Evolutionary conservation across 768 basidiomycete genomes (phyloP).

Genomic region (Psilocybe subaeruginosa): DNA sequence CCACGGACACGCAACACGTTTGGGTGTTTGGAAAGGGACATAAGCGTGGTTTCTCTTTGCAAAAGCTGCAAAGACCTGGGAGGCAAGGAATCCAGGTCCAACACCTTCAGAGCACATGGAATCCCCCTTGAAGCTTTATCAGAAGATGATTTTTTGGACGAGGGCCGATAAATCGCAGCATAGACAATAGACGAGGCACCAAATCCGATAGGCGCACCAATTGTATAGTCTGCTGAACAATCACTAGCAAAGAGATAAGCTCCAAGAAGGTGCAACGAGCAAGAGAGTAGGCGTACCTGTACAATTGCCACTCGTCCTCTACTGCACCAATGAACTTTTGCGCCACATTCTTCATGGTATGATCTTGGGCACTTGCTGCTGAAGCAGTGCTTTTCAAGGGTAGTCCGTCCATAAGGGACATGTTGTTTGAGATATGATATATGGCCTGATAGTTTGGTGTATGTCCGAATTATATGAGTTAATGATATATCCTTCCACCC

Average conservation of each 20-base stretch:
- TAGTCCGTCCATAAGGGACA: constrained; percentile 5
- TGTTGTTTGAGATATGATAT: not conserved
- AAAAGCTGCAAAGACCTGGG: constrained; percentile 71
- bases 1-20: constrained; percentile 92
- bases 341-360: constrained; percentile 17
- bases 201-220: constrained; percentile 82
- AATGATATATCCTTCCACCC: not conserved
- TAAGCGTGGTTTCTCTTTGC: constrained; percentile 85
- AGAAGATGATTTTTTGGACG: constrained; percentile 9
- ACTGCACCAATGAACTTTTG: constrained; percentile 76
- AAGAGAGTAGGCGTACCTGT: constrained; percentile 51
- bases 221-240: constrained; percentile 67
- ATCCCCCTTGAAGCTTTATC: constrained; percentile 34
- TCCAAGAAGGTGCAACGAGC: constrained; percentile 2
- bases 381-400: constrained; percentile 11
- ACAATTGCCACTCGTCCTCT: constrained; percentile 82
- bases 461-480: not conserved
- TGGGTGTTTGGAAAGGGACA: constrained; percentile 93
- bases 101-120: constrained; percentile 85
- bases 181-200: constrained; percentile 94
- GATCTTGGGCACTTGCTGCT: constrained; percentile 20
- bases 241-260: constrained; percentile 49
- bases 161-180: constrained; percentile 64
- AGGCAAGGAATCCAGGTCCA: constrained; percentile 82
- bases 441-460: not conserved